Base-by-base conservation (phyloP, 192 early-diverging fungal genomes). In the Umbelopsis sp. region DNA sequence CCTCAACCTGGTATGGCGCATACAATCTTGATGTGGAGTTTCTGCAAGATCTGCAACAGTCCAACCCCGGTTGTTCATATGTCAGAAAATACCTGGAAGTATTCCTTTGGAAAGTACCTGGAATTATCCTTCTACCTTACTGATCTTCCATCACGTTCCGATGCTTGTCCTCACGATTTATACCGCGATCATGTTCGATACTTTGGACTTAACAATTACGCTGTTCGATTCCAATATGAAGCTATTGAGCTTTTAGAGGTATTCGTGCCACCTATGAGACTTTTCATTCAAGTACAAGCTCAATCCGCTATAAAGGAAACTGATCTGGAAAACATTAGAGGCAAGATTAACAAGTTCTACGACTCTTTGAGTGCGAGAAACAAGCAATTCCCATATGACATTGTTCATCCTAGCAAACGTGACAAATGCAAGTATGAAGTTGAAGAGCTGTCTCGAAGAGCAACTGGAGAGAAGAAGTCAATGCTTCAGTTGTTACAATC, bases 31-130 rank as follows among this genome's bases (percentile, higher is more conserved):
- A 96, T 97, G 93, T 99, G 95, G 95, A 90, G 87, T 71, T 82
- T 83, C 65, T 99, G 97, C 80, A 87, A 84, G 62, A 72, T 88
- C 9, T 98, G 96, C 80, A 36, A 83, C 1, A 83, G 83, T 26
- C 75, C 80, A 14, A 96, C 95, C 0, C 93, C 91, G 0, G 83
- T 88, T 0, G 83, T 92, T 0, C 86, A 86, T 20, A 91, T 99
- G 85, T 92, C 95, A 0, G 91, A 92, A 29, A 91, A 93, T 47
- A 88, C 93, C 21, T 95, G 93, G 91, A 92, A 94, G 50, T 97
- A 95, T 73, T 99, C 97, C 11, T 97, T 98, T 84, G 97, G 96
- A 65, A 99, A 99, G 81, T 99, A 93, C 74, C 79, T 99, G 24
- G 97, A 99, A 76, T 79, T 95, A 8, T 88, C 92, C 0, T 94